Conservation (phyloP, 1,284 basidiomycete species). For the Entoloma clypeatum region DNA sequence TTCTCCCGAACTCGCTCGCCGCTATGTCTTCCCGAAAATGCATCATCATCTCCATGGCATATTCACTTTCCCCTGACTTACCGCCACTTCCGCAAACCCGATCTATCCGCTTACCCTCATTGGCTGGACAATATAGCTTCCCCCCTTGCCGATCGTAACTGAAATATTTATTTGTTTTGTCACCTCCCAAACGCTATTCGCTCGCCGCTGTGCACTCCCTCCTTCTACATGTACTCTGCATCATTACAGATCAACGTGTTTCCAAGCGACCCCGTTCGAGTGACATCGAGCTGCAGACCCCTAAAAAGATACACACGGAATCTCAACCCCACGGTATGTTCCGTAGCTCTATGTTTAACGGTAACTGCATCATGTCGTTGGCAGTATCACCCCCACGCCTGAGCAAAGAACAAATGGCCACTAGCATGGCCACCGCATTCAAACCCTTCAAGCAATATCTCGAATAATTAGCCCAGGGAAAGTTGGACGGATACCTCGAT, state of each 20-base stretch:
- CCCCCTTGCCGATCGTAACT: slow-evolving; percentile 4
- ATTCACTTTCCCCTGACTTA: slow-evolving; percentile 4
- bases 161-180: slow-evolving; percentile 3
- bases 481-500: slow-evolving; percentile 7
- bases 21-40: slow-evolving; percentile 4
- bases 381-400: slow-evolving; percentile 5
- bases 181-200: slow-evolving; percentile 4
- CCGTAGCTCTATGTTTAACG: slow-evolving; percentile 3
- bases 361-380: slow-evolving; percentile 4
- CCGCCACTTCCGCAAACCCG: slow-evolving; percentile 1
- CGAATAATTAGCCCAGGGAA: slow-evolving; percentile 4
- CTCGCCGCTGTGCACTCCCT: slow-evolving; percentile 4
- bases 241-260: slow-evolving; percentile 3
- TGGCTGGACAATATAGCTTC: slow-evolving; percentile 3
- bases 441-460: slow-evolving; percentile 1
- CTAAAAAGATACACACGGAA: slow-evolving; percentile 1
- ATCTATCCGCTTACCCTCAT: slow-evolving; percentile 4
- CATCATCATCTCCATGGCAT: slow-evolving; percentile 3
- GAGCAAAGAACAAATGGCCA: slow-evolving; percentile 1
- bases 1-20: slow-evolving; percentile 2
- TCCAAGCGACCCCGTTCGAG: slow-evolving; percentile 1
- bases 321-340: slow-evolving; percentile 1
- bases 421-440: slow-evolving; percentile 6
- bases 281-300: slow-evolving; percentile 1
- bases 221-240: slow-evolving; percentile 4